Percentiles rank a stretch among this genome's conserved stretches.
Conservation (phyloP, 768 basidiomycete species). For the Mycena kentingensis region DNA sequence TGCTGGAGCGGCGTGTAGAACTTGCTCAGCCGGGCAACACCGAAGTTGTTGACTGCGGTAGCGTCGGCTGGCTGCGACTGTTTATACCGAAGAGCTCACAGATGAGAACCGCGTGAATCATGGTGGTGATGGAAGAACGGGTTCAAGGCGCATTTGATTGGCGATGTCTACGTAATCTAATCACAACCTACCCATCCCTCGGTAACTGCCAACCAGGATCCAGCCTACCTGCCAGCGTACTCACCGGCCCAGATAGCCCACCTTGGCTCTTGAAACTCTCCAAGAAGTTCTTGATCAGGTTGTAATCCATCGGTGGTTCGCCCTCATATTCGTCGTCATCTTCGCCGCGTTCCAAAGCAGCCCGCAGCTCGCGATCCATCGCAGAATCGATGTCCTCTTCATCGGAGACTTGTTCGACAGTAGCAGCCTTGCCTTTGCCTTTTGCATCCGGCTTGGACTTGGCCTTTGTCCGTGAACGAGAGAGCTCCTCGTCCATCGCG, state of each 20-base stretch:
- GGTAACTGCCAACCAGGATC: constrained; percentile 76
- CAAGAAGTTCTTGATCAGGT: constrained; percentile 93
- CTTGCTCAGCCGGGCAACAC: constrained; percentile 80
- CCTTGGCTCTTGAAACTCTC: constrained; percentile 94
- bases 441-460: constrained; percentile 24
- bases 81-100: constrained; percentile 58
- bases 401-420: constrained; percentile 34
- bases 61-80: constrained; percentile 20
- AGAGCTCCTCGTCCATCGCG: constrained; percentile 88
- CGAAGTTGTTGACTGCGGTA: constrained; percentile 85
- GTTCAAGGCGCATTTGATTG: background rate
- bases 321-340: constrained; percentile 56
- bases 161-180: background rate
- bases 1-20: constrained; percentile 84
- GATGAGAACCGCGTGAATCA: constrained; percentile 88
- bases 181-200: constrained; percentile 54
- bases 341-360: constrained; percentile 54
- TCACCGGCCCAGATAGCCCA: constrained; percentile 88
- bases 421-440: constrained; percentile 48
- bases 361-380: constrained; percentile 87
- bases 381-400: constrained; percentile 76
- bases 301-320: constrained; percentile 70
- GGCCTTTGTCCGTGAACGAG: constrained; percentile 41
- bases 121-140: constrained; percentile 34
- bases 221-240: constrained; percentile 84